A percentile compares a stretch with the other conserved stretches of the same genome.
Evolutionary conservation across 257 asterid genomes (phyloP).

Genomic region (Solanum sejunctum): DNA sequence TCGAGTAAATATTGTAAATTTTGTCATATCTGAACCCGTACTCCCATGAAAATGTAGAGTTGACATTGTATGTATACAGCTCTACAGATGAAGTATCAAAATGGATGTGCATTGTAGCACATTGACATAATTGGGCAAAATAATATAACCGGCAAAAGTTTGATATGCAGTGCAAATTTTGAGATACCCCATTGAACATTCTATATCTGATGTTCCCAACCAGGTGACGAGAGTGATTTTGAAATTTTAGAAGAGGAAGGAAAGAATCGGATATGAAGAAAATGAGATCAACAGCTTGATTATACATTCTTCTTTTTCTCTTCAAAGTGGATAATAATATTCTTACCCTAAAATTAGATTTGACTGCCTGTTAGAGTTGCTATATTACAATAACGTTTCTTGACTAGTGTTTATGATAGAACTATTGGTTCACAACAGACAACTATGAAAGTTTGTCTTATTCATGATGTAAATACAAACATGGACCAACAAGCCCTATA

Average conservation of each 20-base stretch:
- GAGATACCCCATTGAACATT: not conserved
- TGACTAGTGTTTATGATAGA: not conserved
- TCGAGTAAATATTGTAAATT: conserved; percentile 32
- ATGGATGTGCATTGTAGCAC: not conserved
- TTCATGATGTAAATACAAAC: no score
- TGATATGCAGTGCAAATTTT: not conserved
- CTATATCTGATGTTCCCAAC: not conserved
- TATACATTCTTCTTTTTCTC: not conserved
- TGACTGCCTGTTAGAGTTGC: not conserved
- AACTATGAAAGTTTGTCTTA: not conserved
- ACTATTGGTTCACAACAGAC: not conserved
- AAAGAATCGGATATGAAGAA: not conserved
- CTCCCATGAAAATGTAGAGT: not conserved
- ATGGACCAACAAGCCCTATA: not conserved
- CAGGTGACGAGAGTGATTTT: not conserved
- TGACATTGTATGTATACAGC: conserved; percentile 4
- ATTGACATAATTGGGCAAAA: not conserved
- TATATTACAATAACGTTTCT: not conserved
- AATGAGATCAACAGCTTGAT: not conserved
- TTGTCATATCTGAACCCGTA: not conserved
- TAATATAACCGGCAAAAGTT: not conserved
- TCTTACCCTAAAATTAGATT: not conserved
- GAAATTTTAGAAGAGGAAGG: not conserved
- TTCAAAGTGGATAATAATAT: not conserved
- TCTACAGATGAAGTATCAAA: not conserved